Evolutionary conservation across 164 flowering plant species (phyloP).

Genomic region (Dillenia suffruticosa): DNA sequence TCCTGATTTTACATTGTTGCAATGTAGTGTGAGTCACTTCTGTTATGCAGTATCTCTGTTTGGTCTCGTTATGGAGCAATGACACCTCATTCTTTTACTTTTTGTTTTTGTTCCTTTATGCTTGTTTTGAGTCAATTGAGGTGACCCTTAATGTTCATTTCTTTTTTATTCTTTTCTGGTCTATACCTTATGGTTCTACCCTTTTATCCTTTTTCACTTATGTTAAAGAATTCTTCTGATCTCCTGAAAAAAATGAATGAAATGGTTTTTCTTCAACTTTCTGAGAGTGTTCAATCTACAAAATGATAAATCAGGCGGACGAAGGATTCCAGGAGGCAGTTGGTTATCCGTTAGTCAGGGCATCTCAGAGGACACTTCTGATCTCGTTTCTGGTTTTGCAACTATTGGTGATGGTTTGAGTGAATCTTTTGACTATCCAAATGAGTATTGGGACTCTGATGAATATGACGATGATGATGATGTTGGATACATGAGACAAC

Average conservation of each 20-base stretch:
- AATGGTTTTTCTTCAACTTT: too few species aligned
- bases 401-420: conserved; percentile 91
- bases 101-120: too few species aligned
- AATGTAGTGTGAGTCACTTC: too few species aligned
- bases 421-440: conserved; percentile 87
- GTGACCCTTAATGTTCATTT: not conserved
- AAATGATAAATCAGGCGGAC: conserved; percentile 49
- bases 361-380: conserved; percentile 89
- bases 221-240: too few species aligned
- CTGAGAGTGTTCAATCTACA: conserved; percentile 3
- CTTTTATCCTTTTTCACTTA: too few species aligned
- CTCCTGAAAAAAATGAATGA: too few species aligned
- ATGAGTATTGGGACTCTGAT: conserved; percentile 99
- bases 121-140: too few species aligned
- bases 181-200: not conserved
- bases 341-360: conserved; percentile 98
- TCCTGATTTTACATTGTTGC: too few species aligned
- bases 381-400: conserved; percentile 94
- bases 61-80: too few species aligned
- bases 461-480: conserved; percentile 98
- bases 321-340: conserved; percentile 63
- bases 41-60: too few species aligned
- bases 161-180: not conserved
- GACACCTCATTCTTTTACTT: too few species aligned
- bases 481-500: conserved; percentile 95